Evolutionary conservation across 2,329 filamentous ascomycete genomes (phyloP).

Genomic region (Pseudofabraea citricarpa): DNA sequence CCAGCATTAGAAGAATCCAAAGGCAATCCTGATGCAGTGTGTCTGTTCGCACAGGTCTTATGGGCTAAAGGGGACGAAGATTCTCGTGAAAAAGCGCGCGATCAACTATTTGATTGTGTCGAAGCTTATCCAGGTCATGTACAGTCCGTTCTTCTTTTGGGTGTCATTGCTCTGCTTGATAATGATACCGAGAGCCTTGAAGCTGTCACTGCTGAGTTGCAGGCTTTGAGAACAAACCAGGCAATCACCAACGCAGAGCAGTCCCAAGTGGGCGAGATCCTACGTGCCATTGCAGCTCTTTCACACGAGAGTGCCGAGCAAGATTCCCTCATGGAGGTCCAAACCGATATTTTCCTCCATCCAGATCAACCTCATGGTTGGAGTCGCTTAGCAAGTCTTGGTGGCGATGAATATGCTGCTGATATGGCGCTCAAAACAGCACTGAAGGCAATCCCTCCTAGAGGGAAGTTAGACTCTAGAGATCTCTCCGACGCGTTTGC

Average conservation of each 20-base stretch:
- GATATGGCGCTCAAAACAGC: constrained; percentile 83
- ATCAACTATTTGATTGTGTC: constrained; percentile 75
- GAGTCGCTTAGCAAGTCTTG: constrained; percentile 63
- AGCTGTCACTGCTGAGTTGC: constrained; percentile 74
- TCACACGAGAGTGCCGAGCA: constrained; percentile 42
- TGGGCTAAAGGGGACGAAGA: constrained; percentile 82
- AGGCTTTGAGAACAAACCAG: constrained; percentile 64
- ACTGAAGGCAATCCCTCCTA: constrained; percentile 65
- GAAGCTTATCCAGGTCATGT: constrained; percentile 72
- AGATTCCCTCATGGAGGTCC: constrained; percentile 58
- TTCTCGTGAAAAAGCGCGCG: constrained; percentile 70
- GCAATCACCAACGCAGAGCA: constrained; percentile 59
- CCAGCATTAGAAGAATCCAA: constrained; percentile 72
- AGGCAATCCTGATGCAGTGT: constrained; percentile 76
- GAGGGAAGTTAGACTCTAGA: constrained; percentile 60
- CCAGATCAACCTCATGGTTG: constrained; percentile 78
- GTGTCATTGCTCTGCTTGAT: constrained; percentile 78
- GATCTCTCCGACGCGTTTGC: constrained; percentile 71
- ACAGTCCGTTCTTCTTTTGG: constrained; percentile 74
- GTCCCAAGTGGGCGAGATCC: constrained; percentile 65
- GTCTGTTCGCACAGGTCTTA: constrained; percentile 82
- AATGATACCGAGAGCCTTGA: constrained; percentile 73
- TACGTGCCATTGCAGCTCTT: constrained; percentile 67
- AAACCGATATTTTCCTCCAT: constrained; percentile 74
- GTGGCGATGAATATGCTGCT: constrained; percentile 48